A percentile compares a stretch with the other conserved stretches of the same genome.
Conservation (phyloP, 805 yeast genomes). For the Millerago galiae region DNA sequence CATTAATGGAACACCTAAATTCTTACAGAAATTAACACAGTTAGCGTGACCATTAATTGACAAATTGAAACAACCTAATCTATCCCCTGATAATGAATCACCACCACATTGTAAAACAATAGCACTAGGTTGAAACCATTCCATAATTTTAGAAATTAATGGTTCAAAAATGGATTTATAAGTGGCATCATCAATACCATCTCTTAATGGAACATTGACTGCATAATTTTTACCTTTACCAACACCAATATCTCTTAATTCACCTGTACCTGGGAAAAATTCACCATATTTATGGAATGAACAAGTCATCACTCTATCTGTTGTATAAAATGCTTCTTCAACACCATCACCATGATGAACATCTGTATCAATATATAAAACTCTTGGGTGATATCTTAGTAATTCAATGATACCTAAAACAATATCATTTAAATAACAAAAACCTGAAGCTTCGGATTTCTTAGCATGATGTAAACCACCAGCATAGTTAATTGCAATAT, state of each 20-base stretch:
- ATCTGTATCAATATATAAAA: slow-evolving; percentile 89
- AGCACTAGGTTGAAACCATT: slow-evolving; percentile 60
- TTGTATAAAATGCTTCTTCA: slow-evolving; percentile 91
- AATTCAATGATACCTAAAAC: slow-evolving; percentile 83
- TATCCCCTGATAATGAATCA: slow-evolving; percentile 88
- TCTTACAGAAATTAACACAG: slow-evolving; percentile 83
- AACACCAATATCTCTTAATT: slow-evolving; percentile 80
- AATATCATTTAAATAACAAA: slow-evolving; percentile 92
- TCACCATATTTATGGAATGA: slow-evolving; percentile 94
- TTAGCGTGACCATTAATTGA: slow-evolving; percentile 93
- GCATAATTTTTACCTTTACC: slow-evolving; percentile 87
- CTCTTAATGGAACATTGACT: slow-evolving; percentile 86
- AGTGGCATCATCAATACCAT: slow-evolving; percentile 92
- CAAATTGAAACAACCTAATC: slow-evolving; percentile 89
- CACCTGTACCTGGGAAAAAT: slow-evolving; percentile 97
- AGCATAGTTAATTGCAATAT: slow-evolving; percentile 92
- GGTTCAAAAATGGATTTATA: slow-evolving; percentile 88
- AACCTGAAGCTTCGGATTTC: slow-evolving; percentile 89
- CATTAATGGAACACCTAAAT: slow-evolving; percentile 84
- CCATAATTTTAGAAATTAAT: slow-evolving; percentile 74
- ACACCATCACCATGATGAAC: slow-evolving; percentile 98
- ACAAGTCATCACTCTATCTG: slow-evolving; percentile 95
- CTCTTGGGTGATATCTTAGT: slow-evolving; percentile 84
- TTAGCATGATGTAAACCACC: slow-evolving; percentile 98
- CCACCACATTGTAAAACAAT: slow-evolving; percentile 98